Evolutionary conservation across 2,329 filamentous ascomycete genomes (phyloP).

Genomic region (Neonectria punicea): DNA sequence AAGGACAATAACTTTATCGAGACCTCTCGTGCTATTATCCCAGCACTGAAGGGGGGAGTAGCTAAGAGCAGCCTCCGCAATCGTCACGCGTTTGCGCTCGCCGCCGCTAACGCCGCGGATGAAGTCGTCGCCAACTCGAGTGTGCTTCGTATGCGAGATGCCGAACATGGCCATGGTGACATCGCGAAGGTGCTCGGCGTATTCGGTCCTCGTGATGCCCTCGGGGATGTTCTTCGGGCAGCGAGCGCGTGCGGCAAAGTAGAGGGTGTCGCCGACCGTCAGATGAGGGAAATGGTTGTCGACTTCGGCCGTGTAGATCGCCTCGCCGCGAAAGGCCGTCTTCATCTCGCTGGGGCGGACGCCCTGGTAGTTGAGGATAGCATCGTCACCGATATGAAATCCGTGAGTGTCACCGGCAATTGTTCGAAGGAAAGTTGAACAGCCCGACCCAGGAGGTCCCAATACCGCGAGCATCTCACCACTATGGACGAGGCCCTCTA

Average conservation of each 20-base stretch:
- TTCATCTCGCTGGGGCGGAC: conserved; percentile 77
- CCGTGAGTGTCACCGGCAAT: conserved; percentile 83
- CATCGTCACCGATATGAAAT: conserved; percentile 72
- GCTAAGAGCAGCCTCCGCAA: conserved; percentile 46
- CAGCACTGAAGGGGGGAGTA: conserved; percentile 70
- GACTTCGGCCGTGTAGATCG: no score
- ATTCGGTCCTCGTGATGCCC: conserved; percentile 61
- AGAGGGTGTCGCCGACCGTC: conserved; percentile 78
- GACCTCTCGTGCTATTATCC: conserved; percentile 74
- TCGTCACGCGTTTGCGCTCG: conserved; percentile 56
- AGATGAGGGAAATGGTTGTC: conserved; percentile 82
- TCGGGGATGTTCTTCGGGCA: conserved; percentile 69
- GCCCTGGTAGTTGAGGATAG: conserved; percentile 78
- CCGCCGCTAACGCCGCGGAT: conserved; percentile 65
- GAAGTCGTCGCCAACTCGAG: conserved; percentile 75
- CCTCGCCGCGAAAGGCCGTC: conserved; percentile 78
- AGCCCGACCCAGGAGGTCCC: conserved; percentile 74
- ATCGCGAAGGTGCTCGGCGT: conserved; percentile 70
- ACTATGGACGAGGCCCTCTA: conserved; percentile 72
- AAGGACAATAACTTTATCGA: conserved; percentile 75
- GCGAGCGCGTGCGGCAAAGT: conserved; percentile 76
- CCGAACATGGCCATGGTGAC: conserved; percentile 78
- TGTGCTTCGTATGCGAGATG: conserved; percentile 75
- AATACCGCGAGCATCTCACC: conserved; percentile 80
- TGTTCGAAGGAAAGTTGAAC: conserved; percentile 83